A percentile compares a stretch with the other conserved stretches of the same genome.
Conservation (phyloP, 371 early-diverging fungal genomes). For the Dipsacomyces acuminosporus region DNA sequence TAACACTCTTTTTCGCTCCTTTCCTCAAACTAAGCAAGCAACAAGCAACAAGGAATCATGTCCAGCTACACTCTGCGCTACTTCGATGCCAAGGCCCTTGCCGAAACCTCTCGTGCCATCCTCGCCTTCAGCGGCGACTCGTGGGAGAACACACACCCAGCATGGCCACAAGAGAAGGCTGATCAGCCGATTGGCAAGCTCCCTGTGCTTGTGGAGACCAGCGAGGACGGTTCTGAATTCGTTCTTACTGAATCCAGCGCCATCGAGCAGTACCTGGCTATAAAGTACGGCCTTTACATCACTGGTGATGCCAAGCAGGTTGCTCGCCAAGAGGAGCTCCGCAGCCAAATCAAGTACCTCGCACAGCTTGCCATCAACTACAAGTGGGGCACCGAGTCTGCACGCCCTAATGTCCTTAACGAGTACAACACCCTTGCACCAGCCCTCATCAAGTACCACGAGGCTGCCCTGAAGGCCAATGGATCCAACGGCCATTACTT, state of each 20-base stretch:
- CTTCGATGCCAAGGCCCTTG: constrained; percentile 11
- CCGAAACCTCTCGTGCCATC: constrained; percentile 6
- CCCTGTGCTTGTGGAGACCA: constrained; percentile 46
- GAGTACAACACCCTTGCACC: constrained; percentile 5
- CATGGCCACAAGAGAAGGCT: constrained; percentile 41
- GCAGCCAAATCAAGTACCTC: constrained; percentile 17
- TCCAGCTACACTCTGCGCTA: constrained; percentile 10
- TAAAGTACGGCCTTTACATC: constrained; percentile 29
- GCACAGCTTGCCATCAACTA: constrained; percentile 1
- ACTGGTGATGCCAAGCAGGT: constrained; percentile 16
- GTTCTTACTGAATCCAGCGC: constrained; percentile 38
- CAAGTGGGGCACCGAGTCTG: constrained; percentile 1
- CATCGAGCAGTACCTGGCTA: constrained; percentile 49
- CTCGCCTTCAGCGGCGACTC: constrained; percentile 7
- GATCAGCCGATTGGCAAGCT: constrained; percentile 46
- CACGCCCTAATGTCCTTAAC: background rate
- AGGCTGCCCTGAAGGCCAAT: constrained; percentile 33
- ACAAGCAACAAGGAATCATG: background rate
- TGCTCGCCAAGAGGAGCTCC: constrained; percentile 4
- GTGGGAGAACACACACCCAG: constrained; percentile 5
- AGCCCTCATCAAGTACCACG: constrained; percentile 28
- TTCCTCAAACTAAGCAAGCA: no score
- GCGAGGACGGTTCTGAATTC: constrained; percentile 24
- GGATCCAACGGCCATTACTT: constrained; percentile 48
- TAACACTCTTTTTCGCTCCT: background rate